Percentiles rank a stretch among this genome's conserved stretches.
Conservation (phyloP, 345 rosid species). For the Carallia pectinifolia region DNA sequence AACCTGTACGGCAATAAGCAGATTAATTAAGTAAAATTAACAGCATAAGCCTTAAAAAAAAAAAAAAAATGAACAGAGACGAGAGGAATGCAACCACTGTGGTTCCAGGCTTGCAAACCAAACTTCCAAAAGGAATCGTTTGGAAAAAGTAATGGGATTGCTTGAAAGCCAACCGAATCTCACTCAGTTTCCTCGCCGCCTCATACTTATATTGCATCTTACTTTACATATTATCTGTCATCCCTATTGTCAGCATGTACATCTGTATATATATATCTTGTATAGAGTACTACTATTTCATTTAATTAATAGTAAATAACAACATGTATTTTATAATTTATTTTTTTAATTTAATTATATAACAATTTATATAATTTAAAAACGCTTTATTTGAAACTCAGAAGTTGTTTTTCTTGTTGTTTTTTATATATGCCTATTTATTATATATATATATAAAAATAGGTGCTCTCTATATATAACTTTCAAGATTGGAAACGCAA, state of each 20-base stretch:
- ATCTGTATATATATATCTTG: not conserved
- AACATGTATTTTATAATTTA: no score
- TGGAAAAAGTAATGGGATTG: slow-evolving; percentile 56
- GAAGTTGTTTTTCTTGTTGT: no score
- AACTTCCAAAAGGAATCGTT: slow-evolving; percentile 46
- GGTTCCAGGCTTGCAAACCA: slow-evolving; percentile 68
- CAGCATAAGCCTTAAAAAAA: not conserved
- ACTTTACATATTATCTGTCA: not conserved
- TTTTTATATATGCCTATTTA: not conserved
- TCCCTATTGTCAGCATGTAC: not conserved
- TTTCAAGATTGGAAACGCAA: slow-evolving; percentile 43
- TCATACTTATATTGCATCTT: slow-evolving; percentile 24
- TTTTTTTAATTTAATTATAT: no score
- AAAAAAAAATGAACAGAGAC: not conserved
- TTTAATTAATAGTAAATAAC: no score
- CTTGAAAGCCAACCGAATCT: slow-evolving; percentile 70
- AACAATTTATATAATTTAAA: no score
- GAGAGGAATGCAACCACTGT: slow-evolving; percentile 30
- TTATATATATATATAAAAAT: not conserved
- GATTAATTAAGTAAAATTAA: not conserved
- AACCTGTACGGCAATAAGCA: not conserved
- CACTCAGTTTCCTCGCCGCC: slow-evolving; percentile 45
- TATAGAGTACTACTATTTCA: no score
- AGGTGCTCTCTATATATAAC: slow-evolving; percentile 10
- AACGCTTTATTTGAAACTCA: no score